phyloP scores from a whole-genome alignment of 345 rosid genomes.

The Microcos paniculata region DNA sequence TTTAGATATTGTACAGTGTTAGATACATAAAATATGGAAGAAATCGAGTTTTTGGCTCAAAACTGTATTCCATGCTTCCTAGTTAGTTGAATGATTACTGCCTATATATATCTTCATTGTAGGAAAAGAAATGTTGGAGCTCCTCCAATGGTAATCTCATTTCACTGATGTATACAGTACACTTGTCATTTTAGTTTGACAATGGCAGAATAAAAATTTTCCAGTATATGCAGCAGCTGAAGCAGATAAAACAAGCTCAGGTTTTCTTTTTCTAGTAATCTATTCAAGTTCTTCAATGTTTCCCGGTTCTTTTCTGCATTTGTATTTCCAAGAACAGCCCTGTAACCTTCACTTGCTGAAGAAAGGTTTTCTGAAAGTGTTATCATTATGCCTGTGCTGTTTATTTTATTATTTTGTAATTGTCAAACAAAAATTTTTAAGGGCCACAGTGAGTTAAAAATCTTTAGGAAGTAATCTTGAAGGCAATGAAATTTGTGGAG shows the following conservation, averaged over 20 bases:
- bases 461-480: too few species aligned
- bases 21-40: slow-evolving; percentile 14
- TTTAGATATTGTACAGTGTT: slow-evolving; percentile 31
- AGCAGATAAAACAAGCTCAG: not conserved
- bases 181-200: not conserved
- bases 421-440: too few species aligned
- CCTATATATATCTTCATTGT: not conserved
- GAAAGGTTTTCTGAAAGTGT: not conserved
- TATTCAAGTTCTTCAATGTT: not conserved
- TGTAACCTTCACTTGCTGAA: not conserved
- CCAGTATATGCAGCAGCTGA: not conserved
- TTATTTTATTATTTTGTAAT: not conserved
- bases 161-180: slow-evolving; percentile 14
- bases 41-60: slow-evolving; percentile 16
- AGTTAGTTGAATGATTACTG: not conserved
- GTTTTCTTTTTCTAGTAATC: not conserved
- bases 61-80: slow-evolving; percentile 5
- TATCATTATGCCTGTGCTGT: not conserved
- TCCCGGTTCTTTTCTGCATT: not conserved
- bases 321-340: not conserved
- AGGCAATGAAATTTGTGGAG: too few species aligned
- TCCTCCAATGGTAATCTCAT: not conserved
- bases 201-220: not conserved
- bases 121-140: slow-evolving; percentile 7
- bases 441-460: too few species aligned